Base-by-base conservation (phyloP, 352 stramenopile genomes). In the Globisporangium viniferum region DNA sequence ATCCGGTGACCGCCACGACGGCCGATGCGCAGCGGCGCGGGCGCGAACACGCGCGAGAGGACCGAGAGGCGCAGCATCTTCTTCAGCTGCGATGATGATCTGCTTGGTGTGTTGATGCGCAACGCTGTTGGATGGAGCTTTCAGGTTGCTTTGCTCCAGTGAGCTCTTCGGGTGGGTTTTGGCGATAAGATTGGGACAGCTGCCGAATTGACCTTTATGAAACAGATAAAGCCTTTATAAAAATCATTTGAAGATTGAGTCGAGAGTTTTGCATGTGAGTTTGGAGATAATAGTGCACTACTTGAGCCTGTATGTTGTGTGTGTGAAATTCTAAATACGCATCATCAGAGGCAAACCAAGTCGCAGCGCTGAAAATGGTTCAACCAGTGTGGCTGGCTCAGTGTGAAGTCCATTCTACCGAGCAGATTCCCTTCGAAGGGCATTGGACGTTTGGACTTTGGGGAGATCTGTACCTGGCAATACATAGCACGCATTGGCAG, bases 61-160 rank as follows among this genome's bases (percentile, higher is more conserved):
- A 73, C 73, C 20, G 77, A 79, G 71, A 91, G 74, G 0, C 81
- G 81, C 75, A 91, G 67, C 84, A 93, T 90, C 31, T 33, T 90
- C 18, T 31, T 64, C 44, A 3, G 53, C 24, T n/a, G 15, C 10
- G 39, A 18, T 12, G 48, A 33, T 62, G 44, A 10, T 51, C 44
- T 5, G 44, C 41, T 49, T 22, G 44, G 18, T 51, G 18, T 51
- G 44, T 22, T 51, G 44, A 51, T 51, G 8, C 44, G 44, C 44
- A 51, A 51, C 3, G 33, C 33, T 39, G 35, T 29, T 59, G 33
- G 29, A 18, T 46, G 33, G 54, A 20, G 54, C 20, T 62, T 48
- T 33, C 18, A 36, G 55, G 31, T 61, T 31, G 46, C 33, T 62
- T 62, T 24, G 56, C 56, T 62, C 56, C 56, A 62, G 33, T 62